Base-by-base conservation (phyloP, 208 protist species). In the Vickermania spadyakhi region DNA sequence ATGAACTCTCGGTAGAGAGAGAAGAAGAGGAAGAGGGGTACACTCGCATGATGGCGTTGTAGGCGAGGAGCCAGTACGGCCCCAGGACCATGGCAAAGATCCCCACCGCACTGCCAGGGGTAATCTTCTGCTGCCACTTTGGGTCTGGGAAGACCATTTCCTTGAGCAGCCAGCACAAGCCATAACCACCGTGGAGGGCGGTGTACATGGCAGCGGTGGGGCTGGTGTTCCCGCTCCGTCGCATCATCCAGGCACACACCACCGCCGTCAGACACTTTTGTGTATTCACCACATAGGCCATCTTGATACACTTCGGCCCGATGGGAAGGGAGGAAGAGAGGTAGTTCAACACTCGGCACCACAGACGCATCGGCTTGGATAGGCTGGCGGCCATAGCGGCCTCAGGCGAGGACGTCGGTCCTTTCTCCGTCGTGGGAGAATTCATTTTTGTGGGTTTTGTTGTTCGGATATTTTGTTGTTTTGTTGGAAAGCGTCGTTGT, bases 131-230 rank as follows among this genome's bases (percentile, higher is more conserved):
- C 45, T 95, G 66, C 88, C 88, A 95, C 30, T 85, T 79, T 27
- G 83, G 73, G 50, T 95, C 88, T 13, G 88, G 88, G 54, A 92
- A 91, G 2, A 87, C 62, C 26, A 81, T 55, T 36, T 89, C 80
- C 64, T 95, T 95, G 42, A 95, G 63, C 31, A 89, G 73, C 88
- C 88, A 95, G 58, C 79, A 90, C n/a, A 95, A 52, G 0, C 88
- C 88, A 60, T 95, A 95, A 53, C 83, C 75, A 31, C 88, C 88
- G 53, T 95, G 88, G 54, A 95, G 73, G 0, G 84, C 88, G 2
- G 80, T 88, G 72, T 95, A 95, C 18, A 70, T 79, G 14, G 61
- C 72, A 22, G 88, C 88, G n/a, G 88, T 95, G n/a, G 80, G 55
- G 1, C 81, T 81, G 28, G 74, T 84, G 72, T 91, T 95, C 22